Percentiles rank a stretch among this genome's conserved stretches.
phyloP scores from a whole-genome alignment of 352 stramenopile genomes.

The Stramenopiles sp. region DNA sequence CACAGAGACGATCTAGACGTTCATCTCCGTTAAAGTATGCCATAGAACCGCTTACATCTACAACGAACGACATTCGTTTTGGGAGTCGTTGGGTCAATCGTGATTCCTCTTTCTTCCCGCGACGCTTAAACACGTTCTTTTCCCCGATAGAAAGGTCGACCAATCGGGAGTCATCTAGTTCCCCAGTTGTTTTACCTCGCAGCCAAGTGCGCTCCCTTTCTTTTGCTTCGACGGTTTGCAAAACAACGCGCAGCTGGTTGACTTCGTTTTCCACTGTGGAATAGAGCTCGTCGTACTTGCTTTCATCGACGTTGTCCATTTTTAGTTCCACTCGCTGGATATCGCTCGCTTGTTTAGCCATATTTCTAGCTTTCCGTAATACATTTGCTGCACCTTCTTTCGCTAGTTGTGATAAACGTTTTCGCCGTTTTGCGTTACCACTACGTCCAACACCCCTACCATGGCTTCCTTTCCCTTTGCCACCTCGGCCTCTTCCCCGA shows the following conservation, averaged over 20 bases:
- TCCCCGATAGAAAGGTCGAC: conserved; percentile 33
- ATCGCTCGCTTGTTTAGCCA: conserved; percentile 30
- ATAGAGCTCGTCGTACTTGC: conserved; percentile 38
- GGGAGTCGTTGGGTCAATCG: conserved; percentile 28
- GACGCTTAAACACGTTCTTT: conserved; percentile 67
- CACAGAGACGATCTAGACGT: conserved; percentile 68
- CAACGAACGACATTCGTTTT: conserved; percentile 66
- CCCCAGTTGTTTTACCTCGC: conserved; percentile 68
- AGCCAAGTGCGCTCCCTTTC: conserved; percentile 71
- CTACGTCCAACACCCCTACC: background rate
- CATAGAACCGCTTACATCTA: conserved; percentile 74
- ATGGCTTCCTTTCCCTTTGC: background rate
- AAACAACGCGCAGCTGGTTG: conserved; percentile 43
- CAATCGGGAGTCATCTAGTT: conserved; percentile 59
- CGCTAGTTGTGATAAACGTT: background rate
- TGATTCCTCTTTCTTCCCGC: conserved; percentile 43
- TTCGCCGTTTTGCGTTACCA: background rate
- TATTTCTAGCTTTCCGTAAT: conserved; percentile 25
- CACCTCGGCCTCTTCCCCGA: background rate
- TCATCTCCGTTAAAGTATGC: conserved; percentile 77
- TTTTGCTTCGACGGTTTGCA: conserved; percentile 53
- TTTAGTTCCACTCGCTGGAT: conserved; percentile 24
- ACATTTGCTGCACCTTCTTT: background rate
- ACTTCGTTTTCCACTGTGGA: conserved; percentile 47
- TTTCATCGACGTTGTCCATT: conserved; percentile 36